Evolutionary conservation across 768 basidiomycete species (phyloP), one percentile per base, ranked within the genome.

Genomic region (Pleurotus citrinopileatus): DNA sequence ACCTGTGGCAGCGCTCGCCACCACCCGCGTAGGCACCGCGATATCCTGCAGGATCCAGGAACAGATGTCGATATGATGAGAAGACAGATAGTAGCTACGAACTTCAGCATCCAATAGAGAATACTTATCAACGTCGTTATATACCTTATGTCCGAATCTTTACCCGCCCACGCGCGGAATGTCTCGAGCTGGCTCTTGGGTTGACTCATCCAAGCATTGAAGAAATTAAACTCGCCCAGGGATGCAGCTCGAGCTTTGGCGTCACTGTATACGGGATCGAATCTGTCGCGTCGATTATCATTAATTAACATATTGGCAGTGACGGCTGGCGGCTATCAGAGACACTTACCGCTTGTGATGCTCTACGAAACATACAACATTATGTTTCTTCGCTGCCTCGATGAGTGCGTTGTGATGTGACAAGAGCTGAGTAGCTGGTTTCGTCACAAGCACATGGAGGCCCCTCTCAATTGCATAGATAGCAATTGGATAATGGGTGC

Each of bases 161-260:
- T 92, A 32, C 94, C 94, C 22, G 94, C 94, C 94, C 94, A 97
- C 5, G 90, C 89, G 54, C 85, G 84, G 83, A 96, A 97, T 0
- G 94, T 96, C 70, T 94, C 91, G 23, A 97, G 79, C 70, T 97
- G 94, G 62, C 83, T 86, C 73, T 97, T 97, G 38, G 94, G 94
- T 68, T 96, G 94, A 64, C 90, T 93, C 94, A 97, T 97, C 92
- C 94, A 96, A 32, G 93, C 91, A 60, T 76, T 91, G 82, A 94
- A 96, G 71, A 93, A 96, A 73, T 94, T 96, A 74, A 94, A 93
- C 69, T 95, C 91, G 28, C 94, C 92, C 22, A 95, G 77, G 5
- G 80, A 70, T 23, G 77, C 80, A 25, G 88, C 88, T 50, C 87
- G 84, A 3, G 84, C 86, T 62, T 84, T 87, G 34, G 93, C 94